These are phyloP conservation scores for Fusarium paranaense DNA, from an alignment of 2,329 filamentous ascomycete species.

Conservation along the genomic window DNA sequence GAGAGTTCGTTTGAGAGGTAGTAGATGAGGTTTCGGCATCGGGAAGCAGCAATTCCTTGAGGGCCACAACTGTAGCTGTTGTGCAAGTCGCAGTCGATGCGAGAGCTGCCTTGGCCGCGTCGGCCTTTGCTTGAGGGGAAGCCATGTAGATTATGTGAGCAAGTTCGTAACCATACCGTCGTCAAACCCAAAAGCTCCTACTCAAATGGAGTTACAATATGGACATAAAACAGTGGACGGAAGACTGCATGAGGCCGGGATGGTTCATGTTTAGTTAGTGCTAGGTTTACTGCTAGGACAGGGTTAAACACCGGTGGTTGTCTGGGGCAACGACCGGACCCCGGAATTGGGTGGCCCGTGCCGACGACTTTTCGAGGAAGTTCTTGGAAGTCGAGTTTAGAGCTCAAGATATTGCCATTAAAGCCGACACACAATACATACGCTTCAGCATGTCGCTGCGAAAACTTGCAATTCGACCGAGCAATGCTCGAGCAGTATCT, in stretches of 20 bases:
- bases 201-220: slow-evolving; percentile 42
- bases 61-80: slow-evolving; percentile 57
- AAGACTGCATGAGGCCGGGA: slow-evolving; percentile 21
- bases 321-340: slow-evolving; percentile 49
- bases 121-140: slow-evolving; percentile 57
- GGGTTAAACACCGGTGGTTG: slow-evolving; percentile 53
- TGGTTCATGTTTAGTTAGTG: slow-evolving; percentile 28
- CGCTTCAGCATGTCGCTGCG: slow-evolving; percentile 31
- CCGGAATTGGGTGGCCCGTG: slow-evolving; percentile 38
- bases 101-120: slow-evolving; percentile 66
- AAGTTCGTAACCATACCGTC: slow-evolving; percentile 50
- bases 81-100: slow-evolving; percentile 66
- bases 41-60: slow-evolving; percentile 60
- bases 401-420: slow-evolving; percentile 13
- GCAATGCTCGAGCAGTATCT: slow-evolving; percentile 6
- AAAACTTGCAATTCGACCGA: slow-evolving; percentile 12
- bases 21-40: slow-evolving; percentile 46
- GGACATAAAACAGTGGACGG: slow-evolving; percentile 31
- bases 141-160: slow-evolving; percentile 53
- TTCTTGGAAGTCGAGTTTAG: slow-evolving; percentile 18
- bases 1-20: slow-evolving; percentile 43
- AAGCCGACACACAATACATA: background rate
- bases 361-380: slow-evolving; percentile 29
- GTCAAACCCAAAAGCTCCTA: slow-evolving; percentile 37
- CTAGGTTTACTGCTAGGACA: slow-evolving; percentile 1